Conservation (phyloP, 306 rosid species). For the Malus fusca region DNA sequence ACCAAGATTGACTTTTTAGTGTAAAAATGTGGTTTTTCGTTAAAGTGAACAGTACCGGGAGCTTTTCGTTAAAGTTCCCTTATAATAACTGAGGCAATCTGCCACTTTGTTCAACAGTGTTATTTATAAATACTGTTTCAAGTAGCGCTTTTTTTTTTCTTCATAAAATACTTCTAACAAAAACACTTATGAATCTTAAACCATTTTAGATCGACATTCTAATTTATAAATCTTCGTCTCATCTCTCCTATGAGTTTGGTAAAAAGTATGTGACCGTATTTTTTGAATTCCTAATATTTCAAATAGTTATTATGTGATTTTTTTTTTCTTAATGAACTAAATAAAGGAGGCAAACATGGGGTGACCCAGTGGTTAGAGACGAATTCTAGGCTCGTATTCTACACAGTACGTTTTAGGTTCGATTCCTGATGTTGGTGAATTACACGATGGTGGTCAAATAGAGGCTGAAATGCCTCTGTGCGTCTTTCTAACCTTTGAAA, state of each 20-base stretch:
- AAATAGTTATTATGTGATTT: not conserved
- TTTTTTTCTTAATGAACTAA: not conserved
- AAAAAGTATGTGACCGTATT: not conserved
- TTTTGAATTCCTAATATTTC: not conserved
- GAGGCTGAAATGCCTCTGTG: accelerated
- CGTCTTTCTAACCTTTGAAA: no score
- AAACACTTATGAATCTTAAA: not conserved
- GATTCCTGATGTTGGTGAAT: no score
- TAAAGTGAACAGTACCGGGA: no score
- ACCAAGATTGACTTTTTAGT: no score
- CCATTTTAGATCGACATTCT: no score
- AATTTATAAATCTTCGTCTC: not conserved
- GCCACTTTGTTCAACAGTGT: not conserved
- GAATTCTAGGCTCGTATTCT: no score
- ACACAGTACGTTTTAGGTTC: no score
- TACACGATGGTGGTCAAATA: no score
- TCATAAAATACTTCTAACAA: not conserved
- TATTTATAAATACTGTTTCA: not conserved
- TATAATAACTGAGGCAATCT: not conserved
- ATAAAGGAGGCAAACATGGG: not conserved
- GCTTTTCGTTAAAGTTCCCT: no score
- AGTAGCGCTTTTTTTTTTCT: not conserved
- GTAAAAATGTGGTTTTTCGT: no score
- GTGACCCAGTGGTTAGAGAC: no score
- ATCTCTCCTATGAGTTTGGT: not conserved